Evolutionary conservation across 2,329 filamentous ascomycete genomes (phyloP).

Genomic region (Lasiodiplodia hormozganensis): DNA sequence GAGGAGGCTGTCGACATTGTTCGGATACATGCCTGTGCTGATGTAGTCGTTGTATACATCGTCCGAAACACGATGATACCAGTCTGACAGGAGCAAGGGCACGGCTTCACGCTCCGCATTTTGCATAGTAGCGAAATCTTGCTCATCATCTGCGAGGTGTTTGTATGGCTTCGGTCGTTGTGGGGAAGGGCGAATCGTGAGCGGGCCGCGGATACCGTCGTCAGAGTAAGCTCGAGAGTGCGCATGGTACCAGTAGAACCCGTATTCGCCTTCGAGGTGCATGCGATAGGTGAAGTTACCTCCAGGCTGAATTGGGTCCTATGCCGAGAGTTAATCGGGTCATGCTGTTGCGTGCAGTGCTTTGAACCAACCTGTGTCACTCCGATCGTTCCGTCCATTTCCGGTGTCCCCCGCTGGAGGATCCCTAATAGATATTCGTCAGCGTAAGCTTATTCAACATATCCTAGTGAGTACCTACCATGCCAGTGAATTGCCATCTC

Average conservation of each 20-base stretch:
- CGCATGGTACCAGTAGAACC: conserved; percentile 82
- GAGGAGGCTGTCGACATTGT: conserved; percentile 34
- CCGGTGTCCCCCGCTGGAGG: conserved; percentile 65
- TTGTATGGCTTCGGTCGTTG: conserved; percentile 30
- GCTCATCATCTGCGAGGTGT: background rate
- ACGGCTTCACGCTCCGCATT: conserved; percentile 29
- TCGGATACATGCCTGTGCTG: conserved; percentile 31
- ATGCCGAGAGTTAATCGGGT: background rate
- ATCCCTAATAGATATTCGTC: background rate
- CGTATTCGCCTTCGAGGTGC: conserved; percentile 58
- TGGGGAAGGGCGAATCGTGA: conserved; percentile 63
- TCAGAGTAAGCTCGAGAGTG: conserved; percentile 72
- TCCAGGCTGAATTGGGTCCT: conserved; percentile 68
- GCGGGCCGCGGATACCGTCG: conserved; percentile 69
- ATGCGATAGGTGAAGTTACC: conserved; percentile 73
- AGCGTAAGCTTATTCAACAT: background rate
- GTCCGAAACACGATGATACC: conserved; percentile 32
- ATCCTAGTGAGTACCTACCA: conserved; percentile 61
- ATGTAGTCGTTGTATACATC: conserved; percentile 31
- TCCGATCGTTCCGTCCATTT: conserved; percentile 74
- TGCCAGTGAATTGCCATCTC: conserved; percentile 72
- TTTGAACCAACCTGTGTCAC: conserved; percentile 60
- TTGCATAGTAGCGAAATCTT: background rate
- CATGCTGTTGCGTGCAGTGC: background rate
- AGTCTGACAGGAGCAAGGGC: conserved; percentile 31